phyloP scores from a whole-genome alignment of 176 grass and related monocot species.

The Saccharum spontaneum region DNA sequence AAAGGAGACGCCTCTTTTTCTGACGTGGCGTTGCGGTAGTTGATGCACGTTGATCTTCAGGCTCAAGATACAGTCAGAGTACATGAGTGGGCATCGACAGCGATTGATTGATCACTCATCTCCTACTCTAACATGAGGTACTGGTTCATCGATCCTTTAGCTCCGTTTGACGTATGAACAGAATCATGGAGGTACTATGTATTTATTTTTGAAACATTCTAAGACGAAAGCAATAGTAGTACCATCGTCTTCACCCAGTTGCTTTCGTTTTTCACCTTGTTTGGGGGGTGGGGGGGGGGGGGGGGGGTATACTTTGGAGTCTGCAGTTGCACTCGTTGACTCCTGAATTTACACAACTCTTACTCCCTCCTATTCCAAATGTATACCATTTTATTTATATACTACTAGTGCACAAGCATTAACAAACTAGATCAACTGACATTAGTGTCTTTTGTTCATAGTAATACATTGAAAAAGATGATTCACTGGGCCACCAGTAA shows the following conservation, averaged over 20 bases:
- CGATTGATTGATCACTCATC: not conserved
- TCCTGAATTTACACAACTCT: too few relatives aligned
- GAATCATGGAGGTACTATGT: not conserved
- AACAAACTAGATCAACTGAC: too few relatives aligned
- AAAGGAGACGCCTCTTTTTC: not conserved
- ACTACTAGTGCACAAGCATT: too few relatives aligned
- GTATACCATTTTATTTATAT: too few relatives aligned
- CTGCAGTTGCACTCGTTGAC: too few relatives aligned
- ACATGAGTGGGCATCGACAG: not conserved
- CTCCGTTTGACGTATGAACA: conserved; percentile 2
- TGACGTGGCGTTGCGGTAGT: conserved; percentile 15
- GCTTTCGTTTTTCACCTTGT: too few relatives aligned
- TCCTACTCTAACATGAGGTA: not conserved
- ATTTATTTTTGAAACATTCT: not conserved
- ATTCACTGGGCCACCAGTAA: too few relatives aligned
- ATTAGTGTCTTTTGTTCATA: too few relatives aligned
- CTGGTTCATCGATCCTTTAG: not conserved
- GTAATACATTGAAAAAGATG: too few relatives aligned
- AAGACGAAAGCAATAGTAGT: not conserved
- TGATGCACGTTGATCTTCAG: conserved; percentile 44
- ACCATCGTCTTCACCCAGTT: not conserved
- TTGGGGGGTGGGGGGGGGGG: too few relatives aligned
- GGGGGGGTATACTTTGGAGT: too few relatives aligned
- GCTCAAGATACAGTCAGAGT: not conserved
- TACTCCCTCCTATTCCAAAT: too few relatives aligned